Percentiles rank a stretch among this genome's conserved stretches.
Evolutionary conservation across 1,284 basidiomycete species (phyloP).

Genomic region (Leccinum holopus): DNA sequence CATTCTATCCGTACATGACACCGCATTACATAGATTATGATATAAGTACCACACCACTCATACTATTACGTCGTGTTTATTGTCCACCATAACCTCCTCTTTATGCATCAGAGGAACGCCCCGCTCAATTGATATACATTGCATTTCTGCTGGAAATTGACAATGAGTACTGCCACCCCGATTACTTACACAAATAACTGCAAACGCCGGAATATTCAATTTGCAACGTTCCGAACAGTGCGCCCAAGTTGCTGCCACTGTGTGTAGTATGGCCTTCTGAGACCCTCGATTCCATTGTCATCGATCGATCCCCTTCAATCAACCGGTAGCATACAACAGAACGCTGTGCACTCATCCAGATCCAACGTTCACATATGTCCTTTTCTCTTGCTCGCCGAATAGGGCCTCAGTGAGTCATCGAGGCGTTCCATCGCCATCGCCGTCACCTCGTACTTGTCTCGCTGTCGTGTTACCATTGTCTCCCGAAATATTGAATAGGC

Average conservation of each 20-base stretch:
- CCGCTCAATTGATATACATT: slow-evolving; percentile 26
- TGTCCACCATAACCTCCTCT: slow-evolving; percentile 7
- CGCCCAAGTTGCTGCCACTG: too few relatives aligned
- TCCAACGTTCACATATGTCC: slow-evolving; percentile 7
- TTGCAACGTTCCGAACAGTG: too few relatives aligned
- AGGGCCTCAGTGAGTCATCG: too few relatives aligned
- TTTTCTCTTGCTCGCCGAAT: too few relatives aligned
- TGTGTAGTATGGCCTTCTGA: not conserved
- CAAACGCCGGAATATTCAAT: too few relatives aligned
- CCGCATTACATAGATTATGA: slow-evolving; percentile 30
- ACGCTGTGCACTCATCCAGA: not conserved
- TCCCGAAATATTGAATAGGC: too few relatives aligned
- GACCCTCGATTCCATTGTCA: not conserved
- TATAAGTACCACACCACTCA: slow-evolving; percentile 34
- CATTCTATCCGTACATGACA: slow-evolving; percentile 11
- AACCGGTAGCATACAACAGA: not conserved
- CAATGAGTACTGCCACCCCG: too few relatives aligned
- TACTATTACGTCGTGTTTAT: slow-evolving; percentile 28
- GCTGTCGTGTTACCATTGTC: too few relatives aligned
- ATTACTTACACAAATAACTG: too few relatives aligned
- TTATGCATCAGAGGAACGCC: slow-evolving; percentile 21
- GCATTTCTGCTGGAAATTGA: not conserved
- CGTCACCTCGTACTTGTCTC: too few relatives aligned
- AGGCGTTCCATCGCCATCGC: too few relatives aligned
- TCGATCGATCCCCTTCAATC: not conserved